Evolutionary conservation across 2,329 filamentous ascomycete genomes (phyloP).

Genomic region (Neofusicoccum cordaticola): DNA sequence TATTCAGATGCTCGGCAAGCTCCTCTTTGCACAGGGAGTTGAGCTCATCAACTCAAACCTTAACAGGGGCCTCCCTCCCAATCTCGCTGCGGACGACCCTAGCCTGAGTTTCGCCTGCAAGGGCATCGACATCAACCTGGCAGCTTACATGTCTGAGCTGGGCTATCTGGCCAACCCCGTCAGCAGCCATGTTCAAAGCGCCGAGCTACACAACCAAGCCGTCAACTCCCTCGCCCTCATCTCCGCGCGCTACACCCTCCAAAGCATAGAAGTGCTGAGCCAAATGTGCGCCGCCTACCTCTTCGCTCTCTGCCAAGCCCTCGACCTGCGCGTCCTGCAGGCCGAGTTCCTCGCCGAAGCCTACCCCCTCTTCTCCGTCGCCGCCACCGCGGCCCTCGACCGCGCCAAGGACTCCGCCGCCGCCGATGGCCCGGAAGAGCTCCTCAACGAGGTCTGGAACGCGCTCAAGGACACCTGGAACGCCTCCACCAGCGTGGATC

Average conservation of each 20-base stretch:
- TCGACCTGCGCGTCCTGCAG: constrained; percentile 45
- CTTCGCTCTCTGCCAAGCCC: constrained; percentile 58
- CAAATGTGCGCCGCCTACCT: constrained; percentile 57
- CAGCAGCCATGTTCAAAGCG: constrained; percentile 60
- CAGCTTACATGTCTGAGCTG: constrained; percentile 62
- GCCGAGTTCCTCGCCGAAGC: neutral
- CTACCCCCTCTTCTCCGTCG: neutral
- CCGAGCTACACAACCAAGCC: constrained; percentile 66
- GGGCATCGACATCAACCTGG: constrained; percentile 64
- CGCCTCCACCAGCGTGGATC: neutral
- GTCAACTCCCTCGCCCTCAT: constrained; percentile 66
- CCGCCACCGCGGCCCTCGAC: neutral
- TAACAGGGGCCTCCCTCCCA: constrained; percentile 63
- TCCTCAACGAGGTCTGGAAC: neutral
- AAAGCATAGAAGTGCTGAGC: constrained; percentile 55
- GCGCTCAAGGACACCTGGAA: constrained; percentile 6
- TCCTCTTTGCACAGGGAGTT: constrained; percentile 61
- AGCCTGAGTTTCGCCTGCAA: constrained; percentile 60
- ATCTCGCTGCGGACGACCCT: constrained; percentile 59
- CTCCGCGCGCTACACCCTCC: constrained; percentile 55
- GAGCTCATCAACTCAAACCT: constrained; percentile 61
- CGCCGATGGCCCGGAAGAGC: neutral
- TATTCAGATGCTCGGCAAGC: constrained; percentile 57
- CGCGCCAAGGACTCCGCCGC: too few relatives aligned
- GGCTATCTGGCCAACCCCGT: constrained; percentile 62